Evolutionary conservation across 192 early-diverging fungal species (phyloP).

Genomic region (Rhizophagus sp.): DNA sequence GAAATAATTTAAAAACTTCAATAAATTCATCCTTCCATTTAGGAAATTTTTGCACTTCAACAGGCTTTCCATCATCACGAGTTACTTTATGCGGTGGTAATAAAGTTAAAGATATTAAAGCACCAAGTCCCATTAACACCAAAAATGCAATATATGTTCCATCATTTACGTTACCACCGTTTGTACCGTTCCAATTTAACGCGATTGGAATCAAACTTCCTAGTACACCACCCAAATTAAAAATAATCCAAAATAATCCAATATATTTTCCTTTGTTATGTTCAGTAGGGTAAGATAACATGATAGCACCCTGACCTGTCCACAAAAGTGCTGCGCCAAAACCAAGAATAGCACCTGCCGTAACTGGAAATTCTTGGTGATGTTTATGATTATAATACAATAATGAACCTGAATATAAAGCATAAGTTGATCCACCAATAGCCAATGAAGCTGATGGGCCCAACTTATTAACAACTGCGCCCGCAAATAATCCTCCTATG

Average conservation of each 20-base stretch:
- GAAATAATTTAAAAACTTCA: constrained; percentile 59
- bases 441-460: constrained; percentile 73
- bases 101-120: constrained; percentile 57
- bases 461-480: constrained; percentile 76
- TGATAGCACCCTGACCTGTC: constrained; percentile 81
- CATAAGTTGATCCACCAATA: constrained; percentile 67
- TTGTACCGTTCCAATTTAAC: constrained; percentile 61
- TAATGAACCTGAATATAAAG: constrained; percentile 79
- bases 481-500: constrained; percentile 74
- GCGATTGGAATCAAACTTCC: constrained; percentile 76
- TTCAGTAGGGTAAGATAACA: constrained; percentile 84
- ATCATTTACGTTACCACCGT: constrained; percentile 53
- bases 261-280: constrained; percentile 82
- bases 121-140: constrained; percentile 65
- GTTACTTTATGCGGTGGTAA: constrained; percentile 59
- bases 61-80: constrained; percentile 68
- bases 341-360: constrained; percentile 79
- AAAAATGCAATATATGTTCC: constrained; percentile 79
- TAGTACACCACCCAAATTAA: constrained; percentile 79
- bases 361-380: constrained; percentile 64
- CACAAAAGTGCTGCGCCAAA: constrained; percentile 72
- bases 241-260: constrained; percentile 86
- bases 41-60: constrained; percentile 70
- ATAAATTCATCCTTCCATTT: constrained; percentile 57
- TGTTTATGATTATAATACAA: constrained; percentile 65